Base-by-base conservation (phyloP, 176 grass and related monocot genomes). In the Musa schizocarpa region DNA sequence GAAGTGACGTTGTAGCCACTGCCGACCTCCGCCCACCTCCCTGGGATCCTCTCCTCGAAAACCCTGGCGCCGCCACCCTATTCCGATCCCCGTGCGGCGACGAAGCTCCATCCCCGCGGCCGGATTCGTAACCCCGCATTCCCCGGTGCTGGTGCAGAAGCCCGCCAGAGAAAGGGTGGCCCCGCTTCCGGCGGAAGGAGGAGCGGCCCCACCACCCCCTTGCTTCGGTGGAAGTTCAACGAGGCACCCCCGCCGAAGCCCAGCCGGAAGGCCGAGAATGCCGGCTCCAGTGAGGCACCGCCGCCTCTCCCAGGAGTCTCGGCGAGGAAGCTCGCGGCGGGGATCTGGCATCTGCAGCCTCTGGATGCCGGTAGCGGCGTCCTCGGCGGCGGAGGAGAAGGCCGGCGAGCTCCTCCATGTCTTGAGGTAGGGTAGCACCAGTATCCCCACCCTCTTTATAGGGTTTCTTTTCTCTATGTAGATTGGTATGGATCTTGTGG, bases 101-200 rank as follows among this genome's bases (percentile, higher is more conserved):
- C 12, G 52, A 74, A 74, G 71, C 83, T 80, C 2, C 74, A 76
- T 3, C 73, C 29, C 1, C 57, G 81, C 12, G 64, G 81, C 8
- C 23, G 84, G 75, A 78, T 75, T 2, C 75, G 68, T 79, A 65
- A 81, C 65, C 54, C 84, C 21, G 34, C 61, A 65, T 19, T 84
- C 48, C 10, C 48, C 0, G 2, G 53, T 53, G 59, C 19, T 20
- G 68, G 43, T n/a, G 7, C 68, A 34, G 68, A 48, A 50, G 9
- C 68, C 61, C 75, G 61, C 7, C 24, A 22, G 9, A 66, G 75
- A 52, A 66, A 25, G 52, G 71, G 22, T 8, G 21, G n/a, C 16
- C 2, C 57, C 2, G 16, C 34, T 24, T 51, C 58, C 1, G 34
- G 26, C 34, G 43, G 63, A 14, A 68, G 76, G 64, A 54, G 64